Base-by-base conservation (phyloP, 176 grass and related monocot species). In the Oropetium thomaeum region DNA sequence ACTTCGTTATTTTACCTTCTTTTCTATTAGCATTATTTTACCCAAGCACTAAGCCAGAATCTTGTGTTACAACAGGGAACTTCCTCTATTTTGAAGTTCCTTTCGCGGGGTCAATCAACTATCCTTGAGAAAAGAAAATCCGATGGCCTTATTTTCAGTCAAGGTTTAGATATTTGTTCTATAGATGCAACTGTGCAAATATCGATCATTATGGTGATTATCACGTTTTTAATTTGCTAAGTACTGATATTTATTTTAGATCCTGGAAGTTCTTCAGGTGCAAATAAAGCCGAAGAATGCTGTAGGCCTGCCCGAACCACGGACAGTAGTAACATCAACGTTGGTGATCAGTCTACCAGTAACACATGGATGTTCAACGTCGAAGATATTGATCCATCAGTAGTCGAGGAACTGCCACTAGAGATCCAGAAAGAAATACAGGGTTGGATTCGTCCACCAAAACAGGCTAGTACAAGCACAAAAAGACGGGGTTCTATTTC, bases 351-450 rank as follows among this genome's bases (percentile, higher is more conserved):
- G 22, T 81, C 47, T 81, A 61, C 25, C 16, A 35, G 70, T 49
- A 52, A 79, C 31, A 52, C 69, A 35, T 98, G 95, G 91, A 79
- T 67, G 75, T 42, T 89, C 53, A 92, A 88, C 62, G 29, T 79
- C 58, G 86, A 91, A 87, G 89, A 98, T 67, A 94, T 98, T 0
- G 95, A 98, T 80, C 95, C 81, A 29, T 84, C 84, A 5, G 79
- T 98, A 58, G 79, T 98, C 37, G 86, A 93, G 41, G 95, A 98
- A 59, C 75, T 94, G 58, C 95, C 95, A n/a, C 66, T 60, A 19
- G 95, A 94, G 53, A 98, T 94, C 42, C 91, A 88, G 51, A 87
- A 84, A 84, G 95, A 98, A 71, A 86, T 94, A 73, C 54, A 67
- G 45, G 91, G 91, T 7, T 98, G 91, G 91, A 51, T 98, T 79